Evolutionary conservation across 1,284 basidiomycete species (phyloP).

Genomic region (Papiliotrema flavescens): DNA sequence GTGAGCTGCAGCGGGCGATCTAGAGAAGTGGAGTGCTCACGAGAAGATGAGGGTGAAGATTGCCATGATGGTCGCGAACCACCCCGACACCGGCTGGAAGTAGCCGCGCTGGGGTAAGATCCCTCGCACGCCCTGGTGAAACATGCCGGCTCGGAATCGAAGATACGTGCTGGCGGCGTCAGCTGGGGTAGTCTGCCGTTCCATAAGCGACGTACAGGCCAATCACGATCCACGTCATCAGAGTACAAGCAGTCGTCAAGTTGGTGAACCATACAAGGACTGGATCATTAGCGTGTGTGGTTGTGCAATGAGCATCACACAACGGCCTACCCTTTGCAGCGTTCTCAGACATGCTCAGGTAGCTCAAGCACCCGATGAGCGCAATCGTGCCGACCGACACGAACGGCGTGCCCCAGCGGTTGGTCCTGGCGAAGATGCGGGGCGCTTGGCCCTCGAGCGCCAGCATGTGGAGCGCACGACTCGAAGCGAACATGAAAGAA

Average conservation of each 20-base stretch:
- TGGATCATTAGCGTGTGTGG: not conserved
- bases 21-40: constrained; percentile 3
- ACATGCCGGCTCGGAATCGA: constrained; percentile 28
- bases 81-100: constrained; percentile 23
- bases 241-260: constrained; percentile 13
- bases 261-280: constrained; percentile 2
- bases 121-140: constrained; percentile 21
- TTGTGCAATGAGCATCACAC: not conserved
- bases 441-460: constrained; percentile 34
- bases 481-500: constrained; percentile 31
- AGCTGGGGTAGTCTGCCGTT: no score
- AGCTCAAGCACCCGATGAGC: constrained; percentile 27
- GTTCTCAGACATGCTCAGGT: constrained; percentile 24
- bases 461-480: constrained; percentile 33
- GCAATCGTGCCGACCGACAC: constrained; percentile 23
- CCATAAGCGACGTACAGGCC: not conserved
- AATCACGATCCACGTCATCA: constrained; percentile 7
- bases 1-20: no score
- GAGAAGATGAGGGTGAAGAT: constrained; percentile 12
- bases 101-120: constrained; percentile 6
- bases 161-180: constrained; percentile 21
- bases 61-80: constrained; percentile 24
- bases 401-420: constrained; percentile 26
- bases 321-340: constrained; percentile 2
- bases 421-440: constrained; percentile 23